These are phyloP conservation scores for Leccinum obscurum DNA, from an alignment of 768 basidiomycete genomes.

Conservation along the genomic window DNA sequence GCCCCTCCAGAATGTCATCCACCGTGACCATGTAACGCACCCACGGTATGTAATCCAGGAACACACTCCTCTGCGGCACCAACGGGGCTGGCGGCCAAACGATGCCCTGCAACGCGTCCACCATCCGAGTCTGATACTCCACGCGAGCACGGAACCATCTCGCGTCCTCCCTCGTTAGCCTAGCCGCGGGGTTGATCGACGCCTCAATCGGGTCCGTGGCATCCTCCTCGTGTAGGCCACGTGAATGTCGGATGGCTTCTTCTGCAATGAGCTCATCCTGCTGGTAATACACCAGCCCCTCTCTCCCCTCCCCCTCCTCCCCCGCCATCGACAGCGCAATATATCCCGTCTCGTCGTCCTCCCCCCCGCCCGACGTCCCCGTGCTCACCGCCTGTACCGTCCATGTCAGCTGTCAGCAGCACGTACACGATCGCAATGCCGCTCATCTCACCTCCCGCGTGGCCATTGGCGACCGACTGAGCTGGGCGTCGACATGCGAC, in stretches of 20 bases:
- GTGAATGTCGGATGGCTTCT: conserved; percentile 48
- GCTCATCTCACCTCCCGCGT: conserved; percentile 41
- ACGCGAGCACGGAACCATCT: conserved; percentile 41
- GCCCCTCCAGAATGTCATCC: conserved; percentile 51
- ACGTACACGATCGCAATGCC: not conserved
- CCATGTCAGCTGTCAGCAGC: conserved; percentile 12
- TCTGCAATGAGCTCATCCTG: conserved; percentile 50
- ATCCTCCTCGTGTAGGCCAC: conserved; percentile 38
- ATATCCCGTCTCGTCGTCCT: conserved; percentile 62
- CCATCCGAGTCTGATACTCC: conserved; percentile 43
- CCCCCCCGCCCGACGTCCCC: conserved; percentile 32
- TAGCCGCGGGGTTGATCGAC: conserved; percentile 37
- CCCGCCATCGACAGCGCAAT: conserved; percentile 36
- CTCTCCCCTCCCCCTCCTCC: conserved; percentile 9
- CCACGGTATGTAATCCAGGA: conserved; percentile 71
- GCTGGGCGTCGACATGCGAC: conserved; percentile 57
- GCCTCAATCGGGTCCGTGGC: conserved; percentile 33
- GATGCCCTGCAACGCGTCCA: conserved; percentile 48
- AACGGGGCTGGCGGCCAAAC: conserved; percentile 43
- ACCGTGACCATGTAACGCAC: conserved; percentile 60
- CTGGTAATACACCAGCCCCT: conserved; percentile 38
- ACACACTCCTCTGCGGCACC: conserved; percentile 47
- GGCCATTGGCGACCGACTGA: conserved; percentile 39
- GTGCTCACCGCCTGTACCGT: conserved; percentile 11
- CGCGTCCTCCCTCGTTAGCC: conserved; percentile 17